Evolutionary conservation across 768 basidiomycete genomes (phyloP).

Genomic region (Aureoboletus auriporus): DNA sequence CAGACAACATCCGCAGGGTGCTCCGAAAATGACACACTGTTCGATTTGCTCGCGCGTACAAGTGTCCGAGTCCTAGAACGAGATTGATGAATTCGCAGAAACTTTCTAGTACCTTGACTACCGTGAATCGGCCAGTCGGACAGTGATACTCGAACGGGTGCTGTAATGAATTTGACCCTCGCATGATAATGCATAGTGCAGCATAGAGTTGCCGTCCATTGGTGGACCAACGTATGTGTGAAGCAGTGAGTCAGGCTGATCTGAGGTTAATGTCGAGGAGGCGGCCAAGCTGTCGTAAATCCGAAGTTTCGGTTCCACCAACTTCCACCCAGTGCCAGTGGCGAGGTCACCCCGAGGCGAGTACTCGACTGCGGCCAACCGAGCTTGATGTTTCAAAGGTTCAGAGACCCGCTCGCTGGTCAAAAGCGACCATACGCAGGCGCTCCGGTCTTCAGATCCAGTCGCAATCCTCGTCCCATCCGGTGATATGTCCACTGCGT

Average conservation of each 20-base stretch:
- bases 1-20: not conserved
- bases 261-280: not conserved
- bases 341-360: not conserved
- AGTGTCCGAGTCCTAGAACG: not conserved
- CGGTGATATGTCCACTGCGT: not conserved
- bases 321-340: not conserved
- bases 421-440: not conserved
- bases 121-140: not conserved
- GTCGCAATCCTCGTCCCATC: not conserved
- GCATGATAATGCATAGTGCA: too few relatives aligned
- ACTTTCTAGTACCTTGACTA: not conserved
- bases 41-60: not conserved
- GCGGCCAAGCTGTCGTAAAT: not conserved
- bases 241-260: too few relatives aligned
- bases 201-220: not conserved
- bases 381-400: not conserved
- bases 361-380: not conserved
- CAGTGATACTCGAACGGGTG: not conserved
- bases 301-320: not conserved
- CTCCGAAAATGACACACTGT: too few relatives aligned
- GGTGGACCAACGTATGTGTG: not conserved
- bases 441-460: not conserved
- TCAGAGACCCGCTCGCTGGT: not conserved
- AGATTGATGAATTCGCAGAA: not conserved
- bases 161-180: not conserved